Evolutionary conservation across 2,329 filamentous ascomycete species (phyloP).

Genomic region (Bipolaris gigantea): DNA sequence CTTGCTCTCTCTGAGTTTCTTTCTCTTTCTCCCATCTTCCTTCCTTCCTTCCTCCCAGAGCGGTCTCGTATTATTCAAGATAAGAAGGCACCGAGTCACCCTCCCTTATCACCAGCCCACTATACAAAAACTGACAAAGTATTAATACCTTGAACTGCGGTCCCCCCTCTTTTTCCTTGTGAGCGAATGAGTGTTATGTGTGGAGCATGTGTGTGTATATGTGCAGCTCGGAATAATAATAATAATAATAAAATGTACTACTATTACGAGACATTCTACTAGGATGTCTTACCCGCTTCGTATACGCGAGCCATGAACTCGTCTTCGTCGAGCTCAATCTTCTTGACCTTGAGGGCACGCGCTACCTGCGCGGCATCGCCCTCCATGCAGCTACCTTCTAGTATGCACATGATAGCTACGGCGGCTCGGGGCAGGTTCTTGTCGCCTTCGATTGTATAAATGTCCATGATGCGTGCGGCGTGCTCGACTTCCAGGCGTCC

Average conservation of each 20-base stretch:
- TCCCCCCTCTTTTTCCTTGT: too few relatives aligned
- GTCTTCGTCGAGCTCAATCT: conserved; percentile 26
- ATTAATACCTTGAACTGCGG: neutral
- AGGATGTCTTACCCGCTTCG: conserved; percentile 37
- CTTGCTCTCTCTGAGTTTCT: neutral
- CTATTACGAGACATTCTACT: neutral
- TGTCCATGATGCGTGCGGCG: conserved; percentile 74
- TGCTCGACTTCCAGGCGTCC: conserved; percentile 68
- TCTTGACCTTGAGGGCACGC: conserved; percentile 17
- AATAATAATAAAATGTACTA: too few relatives aligned
- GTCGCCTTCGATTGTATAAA: conserved; percentile 82
- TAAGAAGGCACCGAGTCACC: too few relatives aligned
- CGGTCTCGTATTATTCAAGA: neutral
- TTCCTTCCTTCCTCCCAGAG: neutral
- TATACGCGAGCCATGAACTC: conserved; percentile 41
- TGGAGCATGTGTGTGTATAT: neutral
- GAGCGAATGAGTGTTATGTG: too few relatives aligned
- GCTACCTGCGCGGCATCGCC: conserved; percentile 41
- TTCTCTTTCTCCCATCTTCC: neutral
- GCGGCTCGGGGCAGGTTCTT: conserved; percentile 69
- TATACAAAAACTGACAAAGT: neutral
- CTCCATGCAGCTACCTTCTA: conserved; percentile 51
- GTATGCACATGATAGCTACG: conserved; percentile 62
- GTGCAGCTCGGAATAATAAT: neutral
- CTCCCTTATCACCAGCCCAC: too few relatives aligned